Conservation (phyloP, 805 yeast species). For the Starmera caribaea region DNA sequence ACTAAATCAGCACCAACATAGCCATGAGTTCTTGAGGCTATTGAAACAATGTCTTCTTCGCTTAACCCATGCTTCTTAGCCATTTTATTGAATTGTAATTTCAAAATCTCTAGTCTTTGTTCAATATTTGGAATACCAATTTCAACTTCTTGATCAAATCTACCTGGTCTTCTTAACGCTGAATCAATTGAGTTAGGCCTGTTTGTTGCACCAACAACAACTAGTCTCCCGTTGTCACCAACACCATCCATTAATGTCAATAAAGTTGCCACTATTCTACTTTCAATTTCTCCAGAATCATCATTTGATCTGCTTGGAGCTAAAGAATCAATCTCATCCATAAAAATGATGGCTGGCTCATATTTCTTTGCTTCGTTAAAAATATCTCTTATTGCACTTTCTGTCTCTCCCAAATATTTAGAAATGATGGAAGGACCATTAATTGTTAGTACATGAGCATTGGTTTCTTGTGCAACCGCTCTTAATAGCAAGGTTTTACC, state of each 20-base stretch:
- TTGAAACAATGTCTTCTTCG: constrained; percentile 41
- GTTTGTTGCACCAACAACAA: constrained; percentile 66
- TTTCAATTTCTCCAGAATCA: constrained; percentile 85
- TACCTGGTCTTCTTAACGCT: constrained; percentile 75
- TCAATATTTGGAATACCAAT: constrained; percentile 86
- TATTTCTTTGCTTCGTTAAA: constrained; percentile 78
- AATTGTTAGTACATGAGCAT: constrained; percentile 78
- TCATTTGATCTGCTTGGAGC: constrained; percentile 81
- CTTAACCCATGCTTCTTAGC: constrained; percentile 38
- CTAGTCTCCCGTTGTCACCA: constrained; percentile 54
- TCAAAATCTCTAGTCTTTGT: constrained; percentile 66
- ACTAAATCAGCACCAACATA: constrained; percentile 95
- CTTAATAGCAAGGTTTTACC: constrained; percentile 87
- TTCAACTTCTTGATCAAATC: constrained; percentile 85
- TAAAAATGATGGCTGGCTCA: constrained; percentile 81
- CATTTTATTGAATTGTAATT: constrained; percentile 45
- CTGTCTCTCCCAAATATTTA: constrained; percentile 92
- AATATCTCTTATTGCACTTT: constrained; percentile 66
- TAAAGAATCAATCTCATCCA: constrained; percentile 90
- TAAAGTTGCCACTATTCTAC: constrained; percentile 82
- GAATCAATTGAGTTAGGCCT: constrained; percentile 61
- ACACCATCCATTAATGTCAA: constrained; percentile 75
- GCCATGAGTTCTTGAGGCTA: constrained; percentile 85
- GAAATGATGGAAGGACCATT: constrained; percentile 91
- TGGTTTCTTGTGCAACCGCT: constrained; percentile 67